Percentiles rank a stretch among this genome's conserved stretches.
These are phyloP conservation scores for Pholiota conissans DNA, from an alignment of 768 basidiomycete species.

Conservation along the genomic window DNA sequence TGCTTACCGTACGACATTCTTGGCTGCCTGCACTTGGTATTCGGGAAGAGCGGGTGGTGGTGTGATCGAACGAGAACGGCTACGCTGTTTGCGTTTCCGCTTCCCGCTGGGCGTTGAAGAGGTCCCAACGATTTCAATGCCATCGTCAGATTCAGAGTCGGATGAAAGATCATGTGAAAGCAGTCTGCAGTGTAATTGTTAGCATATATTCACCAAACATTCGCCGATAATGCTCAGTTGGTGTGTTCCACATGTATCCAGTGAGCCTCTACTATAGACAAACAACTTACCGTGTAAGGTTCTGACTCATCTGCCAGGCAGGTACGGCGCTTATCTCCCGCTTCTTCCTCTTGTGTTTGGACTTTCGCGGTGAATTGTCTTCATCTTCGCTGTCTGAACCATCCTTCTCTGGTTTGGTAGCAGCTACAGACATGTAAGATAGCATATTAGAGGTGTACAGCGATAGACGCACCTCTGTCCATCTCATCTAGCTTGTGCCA, in stretches of 20 bases:
- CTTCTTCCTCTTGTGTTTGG: slow-evolving; percentile 41
- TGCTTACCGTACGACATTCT: slow-evolving; percentile 59
- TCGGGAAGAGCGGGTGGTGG: slow-evolving; percentile 67
- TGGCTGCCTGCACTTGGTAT: slow-evolving; percentile 55
- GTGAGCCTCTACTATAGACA: neutral
- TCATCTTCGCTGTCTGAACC: slow-evolving; percentile 27
- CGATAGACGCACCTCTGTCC: slow-evolving; percentile 47
- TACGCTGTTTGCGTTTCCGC: slow-evolving; percentile 49
- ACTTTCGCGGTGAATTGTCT: slow-evolving; percentile 25
- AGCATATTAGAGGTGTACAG: neutral
- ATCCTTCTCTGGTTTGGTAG: slow-evolving; percentile 9
- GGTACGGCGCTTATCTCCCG: slow-evolving; percentile 27
- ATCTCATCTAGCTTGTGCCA: slow-evolving; percentile 63
- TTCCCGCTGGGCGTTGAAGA: slow-evolving; percentile 27
- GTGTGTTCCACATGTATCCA: too few relatives aligned
- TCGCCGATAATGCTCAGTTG: too few relatives aligned
- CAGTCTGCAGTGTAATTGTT: slow-evolving; percentile 23
- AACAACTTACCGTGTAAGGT: slow-evolving; percentile 39
- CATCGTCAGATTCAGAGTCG: slow-evolving; percentile 50
- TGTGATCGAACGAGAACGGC: slow-evolving; percentile 72
- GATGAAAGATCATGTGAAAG: slow-evolving; percentile 41
- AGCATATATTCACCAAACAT: too few relatives aligned
- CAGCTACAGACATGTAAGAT: slow-evolving; percentile 11
- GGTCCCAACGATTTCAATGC: slow-evolving; percentile 33
- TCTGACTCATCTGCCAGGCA: slow-evolving; percentile 43